These are phyloP conservation scores for Juglanconis sp. DNA, from an alignment of 2,329 filamentous ascomycete species.

Conservation along the genomic window DNA sequence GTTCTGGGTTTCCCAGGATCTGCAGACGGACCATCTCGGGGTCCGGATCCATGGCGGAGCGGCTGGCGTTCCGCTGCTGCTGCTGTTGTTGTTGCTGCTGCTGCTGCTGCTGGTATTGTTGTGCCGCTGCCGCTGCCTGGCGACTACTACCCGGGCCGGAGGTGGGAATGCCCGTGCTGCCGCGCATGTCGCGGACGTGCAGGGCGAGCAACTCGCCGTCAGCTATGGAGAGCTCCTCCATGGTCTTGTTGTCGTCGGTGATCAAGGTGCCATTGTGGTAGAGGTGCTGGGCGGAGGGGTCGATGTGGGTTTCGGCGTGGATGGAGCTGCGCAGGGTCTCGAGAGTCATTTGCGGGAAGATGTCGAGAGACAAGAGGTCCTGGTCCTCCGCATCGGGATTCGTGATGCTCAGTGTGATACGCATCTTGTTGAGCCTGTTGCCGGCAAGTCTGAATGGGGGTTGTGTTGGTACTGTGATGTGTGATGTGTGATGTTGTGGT, in stretches of 20 bases:
- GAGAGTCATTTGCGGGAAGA: slow-evolving; percentile 78
- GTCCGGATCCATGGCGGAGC: slow-evolving; percentile 48
- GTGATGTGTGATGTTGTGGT: neutral
- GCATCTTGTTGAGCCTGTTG: slow-evolving; percentile 50
- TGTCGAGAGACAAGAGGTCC: slow-evolving; percentile 77
- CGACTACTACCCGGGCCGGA: slow-evolving; percentile 21
- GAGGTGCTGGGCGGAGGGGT: slow-evolving; percentile 72
- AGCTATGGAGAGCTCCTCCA: slow-evolving; percentile 74
- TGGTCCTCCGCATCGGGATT: slow-evolving; percentile 68
- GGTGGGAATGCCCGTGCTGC: slow-evolving; percentile 39
- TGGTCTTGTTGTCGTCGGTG: slow-evolving; percentile 71
- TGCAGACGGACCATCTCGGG: slow-evolving; percentile 80
- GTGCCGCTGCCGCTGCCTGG: slow-evolving; percentile 29
- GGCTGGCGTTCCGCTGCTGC: slow-evolving; percentile 28
- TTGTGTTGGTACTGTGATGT: no score
- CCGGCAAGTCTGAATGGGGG: no score
- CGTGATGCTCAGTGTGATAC: slow-evolving; percentile 81
- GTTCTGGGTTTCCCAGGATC: slow-evolving; percentile 73
- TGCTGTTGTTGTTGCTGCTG: slow-evolving; percentile 7
- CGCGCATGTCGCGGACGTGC: slow-evolving; percentile 64
- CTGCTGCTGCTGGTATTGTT: neutral
- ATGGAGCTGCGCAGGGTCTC: slow-evolving; percentile 85
- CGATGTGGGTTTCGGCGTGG: slow-evolving; percentile 75
- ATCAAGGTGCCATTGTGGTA: slow-evolving; percentile 87
- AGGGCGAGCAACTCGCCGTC: slow-evolving; percentile 93